Conservation (phyloP, 2,329 filamentous ascomycete species). For the Conoideocrella luteorostrata region DNA sequence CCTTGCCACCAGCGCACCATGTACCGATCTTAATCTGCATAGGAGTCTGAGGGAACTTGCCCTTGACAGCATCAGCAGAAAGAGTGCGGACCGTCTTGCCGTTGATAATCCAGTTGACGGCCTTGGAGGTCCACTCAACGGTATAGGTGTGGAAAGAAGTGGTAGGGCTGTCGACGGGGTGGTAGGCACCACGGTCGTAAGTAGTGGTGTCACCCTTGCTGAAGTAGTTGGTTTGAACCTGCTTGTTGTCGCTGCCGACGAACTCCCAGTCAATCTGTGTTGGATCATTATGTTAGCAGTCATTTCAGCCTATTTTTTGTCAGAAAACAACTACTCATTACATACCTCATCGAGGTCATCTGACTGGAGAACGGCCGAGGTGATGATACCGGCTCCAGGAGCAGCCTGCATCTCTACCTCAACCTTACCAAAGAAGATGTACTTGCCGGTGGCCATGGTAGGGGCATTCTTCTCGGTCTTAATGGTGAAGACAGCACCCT, state of each 20-base stretch:
- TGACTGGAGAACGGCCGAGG: conserved; percentile 82
- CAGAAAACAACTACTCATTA: conserved; percentile 91
- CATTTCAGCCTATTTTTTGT: conserved; percentile 43
- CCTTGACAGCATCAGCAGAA: conserved; percentile 47
- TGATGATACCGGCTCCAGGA: conserved; percentile 78
- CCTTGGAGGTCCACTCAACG: conserved; percentile 60
- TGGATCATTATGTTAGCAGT: background rate
- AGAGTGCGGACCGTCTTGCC: conserved; percentile 56
- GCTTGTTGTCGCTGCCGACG: conserved; percentile 59
- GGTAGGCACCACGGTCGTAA: conserved; percentile 63
- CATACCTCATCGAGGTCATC: conserved; percentile 64
- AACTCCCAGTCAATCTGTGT: conserved; percentile 74
- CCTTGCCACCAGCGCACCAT: conserved; percentile 54
- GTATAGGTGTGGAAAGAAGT: conserved; percentile 57
- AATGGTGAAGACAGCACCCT: conserved; percentile 60
- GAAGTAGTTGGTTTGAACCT: conserved; percentile 82
- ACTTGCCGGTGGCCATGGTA: conserved; percentile 72
- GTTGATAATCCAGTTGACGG: conserved; percentile 60
- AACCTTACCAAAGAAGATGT: conserved; percentile 93
- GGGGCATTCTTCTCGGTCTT: conserved; percentile 58
- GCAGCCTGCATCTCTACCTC: conserved; percentile 74
- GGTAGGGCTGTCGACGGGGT: conserved; percentile 44
- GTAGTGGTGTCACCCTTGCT: conserved; percentile 64
- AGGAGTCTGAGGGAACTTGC: conserved; percentile 64
- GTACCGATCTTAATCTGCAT: conserved; percentile 65